These are phyloP conservation scores for Aureobasidium uvarum DNA, from an alignment of 2,329 filamentous ascomycete genomes.

Conservation along the genomic window DNA sequence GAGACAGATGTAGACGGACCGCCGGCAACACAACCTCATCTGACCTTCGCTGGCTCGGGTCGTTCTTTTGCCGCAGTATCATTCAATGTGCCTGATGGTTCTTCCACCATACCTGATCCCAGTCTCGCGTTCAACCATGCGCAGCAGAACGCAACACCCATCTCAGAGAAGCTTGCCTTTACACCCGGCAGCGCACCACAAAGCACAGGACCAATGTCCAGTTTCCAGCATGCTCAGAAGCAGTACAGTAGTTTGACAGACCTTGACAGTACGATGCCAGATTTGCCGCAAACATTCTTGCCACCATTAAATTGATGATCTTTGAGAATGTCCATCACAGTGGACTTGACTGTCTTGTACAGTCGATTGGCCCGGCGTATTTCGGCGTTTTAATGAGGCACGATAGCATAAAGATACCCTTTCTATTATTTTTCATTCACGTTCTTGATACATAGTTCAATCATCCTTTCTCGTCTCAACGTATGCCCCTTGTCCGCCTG, in stretches of 20 bases:
- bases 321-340: background rate
- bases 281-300: constrained; percentile 11
- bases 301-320: background rate
- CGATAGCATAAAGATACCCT: constrained; percentile 25
- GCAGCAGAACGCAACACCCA: constrained; percentile 16
- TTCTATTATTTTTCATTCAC: background rate
- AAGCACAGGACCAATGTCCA: constrained; percentile 8
- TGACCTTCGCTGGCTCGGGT: background rate
- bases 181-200: constrained; percentile 14
- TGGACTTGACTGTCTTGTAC: background rate
- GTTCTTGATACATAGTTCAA: constrained; percentile 1
- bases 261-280: constrained; percentile 19
- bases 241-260: constrained; percentile 11
- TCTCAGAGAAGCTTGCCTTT: background rate
- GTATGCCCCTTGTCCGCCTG: background rate
- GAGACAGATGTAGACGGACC: background rate
- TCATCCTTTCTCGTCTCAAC: background rate
- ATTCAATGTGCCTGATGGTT: background rate
- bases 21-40: background rate
- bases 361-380: background rate
- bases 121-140: constrained; percentile 10
- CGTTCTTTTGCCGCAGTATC: background rate
- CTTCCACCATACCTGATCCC: constrained; percentile 21
- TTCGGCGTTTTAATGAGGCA: constrained; percentile 10
- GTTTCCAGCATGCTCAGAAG: constrained; percentile 19